Conservation (phyloP, 2,329 filamentous ascomycete species). For the Aspergillus spinulosporus region DNA sequence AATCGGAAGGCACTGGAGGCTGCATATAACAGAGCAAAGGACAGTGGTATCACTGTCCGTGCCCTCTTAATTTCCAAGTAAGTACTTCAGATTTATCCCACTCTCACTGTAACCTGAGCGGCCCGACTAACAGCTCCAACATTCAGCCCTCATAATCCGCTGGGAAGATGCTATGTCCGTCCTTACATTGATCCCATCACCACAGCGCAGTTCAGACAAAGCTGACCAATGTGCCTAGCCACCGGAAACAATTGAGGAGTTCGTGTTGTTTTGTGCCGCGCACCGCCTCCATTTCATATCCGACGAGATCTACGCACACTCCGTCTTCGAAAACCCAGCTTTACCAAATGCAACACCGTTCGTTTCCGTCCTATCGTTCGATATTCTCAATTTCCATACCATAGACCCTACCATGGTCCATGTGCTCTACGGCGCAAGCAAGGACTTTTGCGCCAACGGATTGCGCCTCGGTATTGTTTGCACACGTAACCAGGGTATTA, state of each 20-base stretch:
- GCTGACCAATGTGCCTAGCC: background rate
- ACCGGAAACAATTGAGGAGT: background rate
- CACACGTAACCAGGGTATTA: background rate
- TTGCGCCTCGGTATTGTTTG: slow-evolving; percentile 48
- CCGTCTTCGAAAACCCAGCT: slow-evolving; percentile 45
- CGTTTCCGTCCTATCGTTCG: slow-evolving; percentile 49
- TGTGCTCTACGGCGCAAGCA: slow-evolving; percentile 49
- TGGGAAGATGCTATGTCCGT: background rate
- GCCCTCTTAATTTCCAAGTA: background rate
- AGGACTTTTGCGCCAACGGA: slow-evolving; percentile 60
- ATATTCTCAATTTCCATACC: slow-evolving; percentile 35
- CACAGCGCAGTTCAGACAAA: too few relatives aligned
- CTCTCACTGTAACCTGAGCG: too few relatives aligned
- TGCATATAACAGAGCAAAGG: background rate
- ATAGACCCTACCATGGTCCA: slow-evolving; percentile 55
- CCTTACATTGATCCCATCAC: too few relatives aligned
- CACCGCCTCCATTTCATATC: slow-evolving; percentile 53
- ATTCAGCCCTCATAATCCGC: slow-evolving; percentile 3
- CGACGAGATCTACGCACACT: slow-evolving; percentile 61
- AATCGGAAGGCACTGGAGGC: background rate
- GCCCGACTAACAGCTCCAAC: too few relatives aligned
- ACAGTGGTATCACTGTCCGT: background rate
- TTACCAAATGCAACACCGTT: slow-evolving; percentile 32
- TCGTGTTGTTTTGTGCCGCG: background rate
- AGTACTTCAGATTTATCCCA: too few relatives aligned